phyloP scores from a whole-genome alignment of 306 rosid species.

The Comarum palustre region DNA sequence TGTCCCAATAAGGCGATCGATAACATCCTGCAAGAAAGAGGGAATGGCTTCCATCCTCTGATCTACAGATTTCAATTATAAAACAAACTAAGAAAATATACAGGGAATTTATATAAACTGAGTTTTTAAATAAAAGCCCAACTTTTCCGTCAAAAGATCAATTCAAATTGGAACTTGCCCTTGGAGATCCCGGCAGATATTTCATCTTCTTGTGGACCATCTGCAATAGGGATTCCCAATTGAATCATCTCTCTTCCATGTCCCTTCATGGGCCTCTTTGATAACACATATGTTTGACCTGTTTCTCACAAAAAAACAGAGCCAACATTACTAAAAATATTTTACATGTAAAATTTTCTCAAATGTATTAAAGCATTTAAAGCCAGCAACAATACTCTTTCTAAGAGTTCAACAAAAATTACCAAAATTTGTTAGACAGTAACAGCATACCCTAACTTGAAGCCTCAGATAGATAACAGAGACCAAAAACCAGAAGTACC shows the following conservation, averaged over 20 bases:
- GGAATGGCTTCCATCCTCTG: slow-evolving; percentile 74
- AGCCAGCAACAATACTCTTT: neutral
- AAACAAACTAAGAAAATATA: neutral
- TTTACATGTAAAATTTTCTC: neutral
- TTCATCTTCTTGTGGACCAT: slow-evolving; percentile 58
- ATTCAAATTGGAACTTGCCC: slow-evolving; percentile 45
- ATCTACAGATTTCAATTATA: slow-evolving; percentile 53
- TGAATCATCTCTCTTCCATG: slow-evolving; percentile 86
- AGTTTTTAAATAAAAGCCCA: neutral
- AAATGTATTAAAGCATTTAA: neutral
- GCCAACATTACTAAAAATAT: neutral
- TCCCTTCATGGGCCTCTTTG: slow-evolving; percentile 75
- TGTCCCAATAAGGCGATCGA: slow-evolving; percentile 53
- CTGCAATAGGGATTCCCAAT: slow-evolving; percentile 67
- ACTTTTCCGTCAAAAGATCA: slow-evolving; percentile 21
- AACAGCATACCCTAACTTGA: neutral
- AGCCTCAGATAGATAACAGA: neutral
- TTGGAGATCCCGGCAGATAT: slow-evolving; percentile 47
- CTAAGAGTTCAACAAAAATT: neutral
- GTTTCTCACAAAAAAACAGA: slow-evolving; percentile 31
- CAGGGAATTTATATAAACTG: neutral
- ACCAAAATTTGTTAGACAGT: slow-evolving; percentile 1
- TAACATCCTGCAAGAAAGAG: slow-evolving; percentile 64
- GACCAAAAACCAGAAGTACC: neutral
- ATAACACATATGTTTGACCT: slow-evolving; percentile 56